phyloP scores from a whole-genome alignment of 257 asterid species.

The Fraxinus anomala region DNA sequence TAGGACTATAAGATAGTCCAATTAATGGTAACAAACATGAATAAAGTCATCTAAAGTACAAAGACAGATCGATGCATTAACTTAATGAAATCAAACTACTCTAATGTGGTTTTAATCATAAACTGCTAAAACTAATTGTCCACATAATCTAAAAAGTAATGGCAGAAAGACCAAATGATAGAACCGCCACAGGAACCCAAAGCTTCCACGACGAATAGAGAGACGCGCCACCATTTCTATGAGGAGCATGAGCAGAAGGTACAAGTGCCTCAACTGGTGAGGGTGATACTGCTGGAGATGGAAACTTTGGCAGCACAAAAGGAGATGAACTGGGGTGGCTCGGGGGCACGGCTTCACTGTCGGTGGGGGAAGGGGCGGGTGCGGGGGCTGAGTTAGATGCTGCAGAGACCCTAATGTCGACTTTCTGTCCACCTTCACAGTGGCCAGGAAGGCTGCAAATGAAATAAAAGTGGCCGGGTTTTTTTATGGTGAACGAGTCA shows the following conservation, averaged over 20 bases:
- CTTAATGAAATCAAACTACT: neutral
- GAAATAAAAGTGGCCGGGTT: conserved; percentile 60
- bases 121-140: neutral
- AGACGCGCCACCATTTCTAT: neutral
- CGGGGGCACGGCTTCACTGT: neutral
- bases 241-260: neutral
- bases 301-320: neutral
- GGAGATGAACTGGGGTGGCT: neutral
- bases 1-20: neutral
- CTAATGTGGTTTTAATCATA: neutral
- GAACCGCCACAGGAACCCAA: neutral
- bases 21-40: neutral
- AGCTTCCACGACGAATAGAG: neutral
- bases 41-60: neutral
- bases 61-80: neutral
- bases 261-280: neutral
- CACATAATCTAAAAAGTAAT: neutral
- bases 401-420: conserved; percentile 49
- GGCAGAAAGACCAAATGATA: no score
- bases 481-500: conserved; percentile 43
- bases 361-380: neutral
- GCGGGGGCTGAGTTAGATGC: neutral
- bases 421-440: conserved; percentile 53
- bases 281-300: neutral
- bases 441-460: conserved; percentile 49